phyloP scores from a whole-genome alignment of 331 rosid genomes.

The Phaseolus coccineus region DNA sequence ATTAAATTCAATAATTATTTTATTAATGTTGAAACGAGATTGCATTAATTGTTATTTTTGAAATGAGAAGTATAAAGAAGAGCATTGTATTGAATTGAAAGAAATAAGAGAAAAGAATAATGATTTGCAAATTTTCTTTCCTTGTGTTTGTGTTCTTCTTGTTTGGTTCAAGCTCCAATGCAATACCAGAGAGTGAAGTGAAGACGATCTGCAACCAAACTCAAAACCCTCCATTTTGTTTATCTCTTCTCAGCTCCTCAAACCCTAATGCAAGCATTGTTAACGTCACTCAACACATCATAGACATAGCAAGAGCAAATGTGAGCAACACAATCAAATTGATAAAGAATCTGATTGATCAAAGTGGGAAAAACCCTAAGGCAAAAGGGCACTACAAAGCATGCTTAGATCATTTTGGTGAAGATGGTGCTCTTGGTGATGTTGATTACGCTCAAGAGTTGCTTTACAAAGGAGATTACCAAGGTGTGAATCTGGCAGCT shows the following conservation, averaged over 20 bases:
- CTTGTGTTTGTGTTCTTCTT: neutral
- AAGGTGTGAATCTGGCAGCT: neutral
- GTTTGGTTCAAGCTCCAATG: neutral
- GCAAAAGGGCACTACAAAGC: neutral
- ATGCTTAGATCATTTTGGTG: neutral
- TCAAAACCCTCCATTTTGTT: neutral
- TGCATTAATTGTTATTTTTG: neutral
- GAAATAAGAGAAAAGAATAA: neutral
- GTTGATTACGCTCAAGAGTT: neutral
- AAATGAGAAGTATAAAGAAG: neutral
- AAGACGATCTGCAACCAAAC: neutral
- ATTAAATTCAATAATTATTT: too few relatives aligned
- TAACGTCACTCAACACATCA: neutral
- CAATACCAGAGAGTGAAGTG: neutral
- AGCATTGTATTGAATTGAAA: neutral
- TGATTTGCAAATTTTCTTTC: neutral
- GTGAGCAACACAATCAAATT: neutral
- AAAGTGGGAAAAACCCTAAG: neutral
- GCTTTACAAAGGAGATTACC: neutral
- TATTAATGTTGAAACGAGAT: too few relatives aligned
- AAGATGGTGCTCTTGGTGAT: slow-evolving; percentile 2
- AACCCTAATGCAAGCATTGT: neutral
- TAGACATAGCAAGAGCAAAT: neutral
- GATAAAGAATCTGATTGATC: neutral
- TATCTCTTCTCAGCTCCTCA: slow-evolving; percentile 2